These are phyloP conservation scores for Fusarium torulosum DNA, from an alignment of 2,329 filamentous ascomycete species.

Conservation along the genomic window DNA sequence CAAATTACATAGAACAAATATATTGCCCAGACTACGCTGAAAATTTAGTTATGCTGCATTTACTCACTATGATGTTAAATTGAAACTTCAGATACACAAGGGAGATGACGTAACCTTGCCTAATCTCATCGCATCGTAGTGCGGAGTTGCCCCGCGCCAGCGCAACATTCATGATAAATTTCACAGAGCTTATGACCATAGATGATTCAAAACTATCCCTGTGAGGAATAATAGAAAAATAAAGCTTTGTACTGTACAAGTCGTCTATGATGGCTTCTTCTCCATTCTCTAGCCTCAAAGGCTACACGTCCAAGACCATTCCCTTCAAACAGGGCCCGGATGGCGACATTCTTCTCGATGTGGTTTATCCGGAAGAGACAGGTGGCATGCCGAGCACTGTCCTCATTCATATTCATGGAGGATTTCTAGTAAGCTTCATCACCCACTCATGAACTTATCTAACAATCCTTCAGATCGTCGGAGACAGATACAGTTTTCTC, in stretches of 20 bases:
- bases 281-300: conserved; percentile 10
- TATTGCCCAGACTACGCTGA: no score
- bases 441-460: accelerated
- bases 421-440: conserved; percentile 13
- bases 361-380: conserved; percentile 32
- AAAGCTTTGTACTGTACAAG: accelerated
- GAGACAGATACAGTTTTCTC: conserved; percentile 40
- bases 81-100: no score
- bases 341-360: conserved; percentile 35
- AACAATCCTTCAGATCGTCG: conserved; percentile 31
- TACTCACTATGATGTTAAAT: no score
- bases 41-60: no score
- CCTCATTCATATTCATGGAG: conserved; percentile 41
- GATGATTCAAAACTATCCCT: not conserved
- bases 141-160: not conserved
- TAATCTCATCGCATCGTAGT: not conserved
- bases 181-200: not conserved
- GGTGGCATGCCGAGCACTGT: conserved; percentile 23
- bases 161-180: not conserved
- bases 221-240: accelerated
- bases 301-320: conserved; percentile 36
- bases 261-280: not conserved
- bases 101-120: not conserved
- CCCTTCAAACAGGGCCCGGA: conserved; percentile 26
- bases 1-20: no score